phyloP scores from a whole-genome alignment of 441 rosid genomes.

The Lepidium campestre region DNA sequence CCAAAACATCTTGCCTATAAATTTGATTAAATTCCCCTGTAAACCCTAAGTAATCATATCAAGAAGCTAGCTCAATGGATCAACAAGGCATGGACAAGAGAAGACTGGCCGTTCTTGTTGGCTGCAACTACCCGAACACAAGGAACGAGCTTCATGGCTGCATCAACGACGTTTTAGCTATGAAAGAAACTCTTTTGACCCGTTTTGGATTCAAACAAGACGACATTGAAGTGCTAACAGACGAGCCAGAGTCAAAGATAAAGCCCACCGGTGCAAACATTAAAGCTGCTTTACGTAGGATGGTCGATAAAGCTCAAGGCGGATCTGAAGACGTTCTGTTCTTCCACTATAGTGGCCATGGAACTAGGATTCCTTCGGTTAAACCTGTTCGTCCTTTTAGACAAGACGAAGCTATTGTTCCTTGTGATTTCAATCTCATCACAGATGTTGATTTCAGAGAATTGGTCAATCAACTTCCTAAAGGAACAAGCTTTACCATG shows the following conservation, averaged over 20 bases:
- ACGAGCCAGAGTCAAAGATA: slow-evolving; percentile 46
- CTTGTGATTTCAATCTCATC: slow-evolving; percentile 92
- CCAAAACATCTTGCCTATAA: not conserved
- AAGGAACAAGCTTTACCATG: slow-evolving; percentile 62
- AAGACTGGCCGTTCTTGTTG: slow-evolving; percentile 62
- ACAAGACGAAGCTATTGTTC: slow-evolving; percentile 91
- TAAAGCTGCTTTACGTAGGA: slow-evolving; percentile 45
- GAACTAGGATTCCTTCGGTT: slow-evolving; percentile 90
- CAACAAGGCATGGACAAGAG: slow-evolving; percentile 43
- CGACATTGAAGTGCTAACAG: slow-evolving; percentile 63
- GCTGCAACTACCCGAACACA: slow-evolving; percentile 78
- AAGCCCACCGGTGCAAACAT: slow-evolving; percentile 85
- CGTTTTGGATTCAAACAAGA: slow-evolving; percentile 65
- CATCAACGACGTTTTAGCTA: slow-evolving; percentile 73
- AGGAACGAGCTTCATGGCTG: slow-evolving; percentile 86
- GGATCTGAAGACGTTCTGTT: slow-evolving; percentile 45
- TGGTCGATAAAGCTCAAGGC: slow-evolving; percentile 47
- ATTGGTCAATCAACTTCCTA: slow-evolving; percentile 63
- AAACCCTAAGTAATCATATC: not conserved
- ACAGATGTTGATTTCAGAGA: slow-evolving; percentile 92
- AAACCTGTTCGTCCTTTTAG: slow-evolving; percentile 72
- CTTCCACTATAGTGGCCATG: slow-evolving; percentile 92
- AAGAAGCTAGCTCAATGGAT: slow-evolving; percentile 1
- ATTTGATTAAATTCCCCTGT: not conserved
- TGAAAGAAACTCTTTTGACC: slow-evolving; percentile 50